Percentiles rank a stretch among this genome's conserved stretches.
Conservation (phyloP, 352 stramenopile species). For the Sclerospora graminicola region DNA sequence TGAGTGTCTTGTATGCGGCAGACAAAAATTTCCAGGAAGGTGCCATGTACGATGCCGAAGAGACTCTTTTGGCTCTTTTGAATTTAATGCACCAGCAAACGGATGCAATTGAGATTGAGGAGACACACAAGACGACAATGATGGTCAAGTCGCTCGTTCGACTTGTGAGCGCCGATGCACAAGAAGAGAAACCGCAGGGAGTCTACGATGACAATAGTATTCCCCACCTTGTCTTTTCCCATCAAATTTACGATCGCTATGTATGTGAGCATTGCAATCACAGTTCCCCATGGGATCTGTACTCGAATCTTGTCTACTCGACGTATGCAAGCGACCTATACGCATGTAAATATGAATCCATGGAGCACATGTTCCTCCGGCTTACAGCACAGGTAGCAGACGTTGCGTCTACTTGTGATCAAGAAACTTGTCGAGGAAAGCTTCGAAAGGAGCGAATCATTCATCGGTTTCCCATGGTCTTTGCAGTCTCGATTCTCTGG, state of each 20-base stretch:
- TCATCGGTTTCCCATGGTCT: slow-evolving; percentile 79
- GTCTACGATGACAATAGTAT: slow-evolving; percentile 84
- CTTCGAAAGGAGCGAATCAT: slow-evolving; percentile 69
- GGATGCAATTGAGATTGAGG: slow-evolving; percentile 52
- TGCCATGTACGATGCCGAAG: slow-evolving; percentile 82
- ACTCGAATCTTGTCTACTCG: slow-evolving; percentile 78
- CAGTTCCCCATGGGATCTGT: slow-evolving; percentile 61
- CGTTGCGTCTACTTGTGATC: slow-evolving; percentile 43
- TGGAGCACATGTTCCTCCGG: slow-evolving; percentile 60
- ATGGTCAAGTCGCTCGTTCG: slow-evolving; percentile 66
- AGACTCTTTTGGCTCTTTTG: slow-evolving; percentile 71
- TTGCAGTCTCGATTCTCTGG: slow-evolving; percentile 78
- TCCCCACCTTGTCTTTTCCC: slow-evolving; percentile 76
- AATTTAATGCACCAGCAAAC: slow-evolving; percentile 85
- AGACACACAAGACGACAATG: slow-evolving; percentile 62
- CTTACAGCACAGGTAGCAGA: slow-evolving; percentile 48
- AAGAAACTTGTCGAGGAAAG: slow-evolving; percentile 45
- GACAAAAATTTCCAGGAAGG: slow-evolving; percentile 84
- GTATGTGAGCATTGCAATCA: slow-evolving; percentile 54
- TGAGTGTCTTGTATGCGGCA: slow-evolving; percentile 75
- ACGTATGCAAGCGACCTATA: slow-evolving; percentile 72
- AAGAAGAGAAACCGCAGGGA: slow-evolving; percentile 48
- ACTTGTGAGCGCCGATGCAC: slow-evolving; percentile 52
- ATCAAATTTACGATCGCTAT: slow-evolving; percentile 83
- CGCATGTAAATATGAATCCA: slow-evolving; percentile 45